Evolutionary conservation across 2,329 filamentous ascomycete species (phyloP).

Genomic region (Amauroascus verrucosus): DNA sequence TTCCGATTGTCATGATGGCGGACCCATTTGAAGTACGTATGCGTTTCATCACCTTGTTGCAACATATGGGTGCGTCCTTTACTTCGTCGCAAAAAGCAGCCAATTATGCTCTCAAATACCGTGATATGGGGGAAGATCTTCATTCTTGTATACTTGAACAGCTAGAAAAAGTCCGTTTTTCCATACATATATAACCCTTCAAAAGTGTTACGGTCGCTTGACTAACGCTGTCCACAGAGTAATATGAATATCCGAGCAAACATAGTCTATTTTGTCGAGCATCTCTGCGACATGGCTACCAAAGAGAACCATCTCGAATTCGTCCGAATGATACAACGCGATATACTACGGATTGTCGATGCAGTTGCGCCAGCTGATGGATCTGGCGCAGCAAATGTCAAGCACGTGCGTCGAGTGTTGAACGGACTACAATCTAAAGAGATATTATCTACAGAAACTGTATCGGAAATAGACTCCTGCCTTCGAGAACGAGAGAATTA

Average conservation of each 20-base stretch:
- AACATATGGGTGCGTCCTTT: constrained; percentile 82
- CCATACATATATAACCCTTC: neutral
- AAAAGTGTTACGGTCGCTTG: neutral
- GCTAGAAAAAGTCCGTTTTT: constrained; percentile 59
- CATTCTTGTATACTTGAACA: constrained; percentile 97
- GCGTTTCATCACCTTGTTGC: constrained; percentile 83
- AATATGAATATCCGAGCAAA: constrained; percentile 96
- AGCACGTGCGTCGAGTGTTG: constrained; percentile 76
- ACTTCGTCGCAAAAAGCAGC: constrained; percentile 85
- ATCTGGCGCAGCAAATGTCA: constrained; percentile 83
- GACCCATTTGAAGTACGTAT: constrained; percentile 98
- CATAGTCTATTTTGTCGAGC: constrained; percentile 98
- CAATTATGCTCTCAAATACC: constrained; percentile 86
- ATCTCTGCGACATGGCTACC: constrained; percentile 76
- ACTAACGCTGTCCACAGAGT: constrained; percentile 44
- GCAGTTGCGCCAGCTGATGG: constrained; percentile 80
- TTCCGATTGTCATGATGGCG: constrained; percentile 46
- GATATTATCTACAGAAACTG: constrained; percentile 63
- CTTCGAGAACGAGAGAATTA: constrained; percentile 67
- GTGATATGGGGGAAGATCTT: constrained; percentile 91
- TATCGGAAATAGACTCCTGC: constrained; percentile 70
- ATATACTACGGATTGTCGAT: constrained; percentile 84
- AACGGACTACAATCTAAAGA: constrained; percentile 58
- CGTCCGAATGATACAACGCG: constrained; percentile 86
- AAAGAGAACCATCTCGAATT: constrained; percentile 70